Percentiles rank a stretch among this genome's conserved stretches.
Evolutionary conservation across 306 rosid species (phyloP).

Genomic region (Astragalus membranaceus): DNA sequence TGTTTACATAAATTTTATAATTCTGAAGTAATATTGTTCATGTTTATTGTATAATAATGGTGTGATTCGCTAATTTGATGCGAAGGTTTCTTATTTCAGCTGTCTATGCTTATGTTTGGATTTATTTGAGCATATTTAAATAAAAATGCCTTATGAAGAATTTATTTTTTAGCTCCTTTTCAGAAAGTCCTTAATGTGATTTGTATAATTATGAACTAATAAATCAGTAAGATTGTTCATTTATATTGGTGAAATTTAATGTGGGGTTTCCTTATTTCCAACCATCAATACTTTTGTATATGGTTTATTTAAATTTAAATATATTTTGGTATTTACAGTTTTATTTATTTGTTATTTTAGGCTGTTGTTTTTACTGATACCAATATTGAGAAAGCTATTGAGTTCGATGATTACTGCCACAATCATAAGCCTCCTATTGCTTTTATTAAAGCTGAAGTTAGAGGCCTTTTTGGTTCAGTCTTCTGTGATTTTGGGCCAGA

Average conservation of each 20-base stretch:
- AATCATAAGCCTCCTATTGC: conserved; percentile 83
- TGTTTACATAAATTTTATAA: neutral
- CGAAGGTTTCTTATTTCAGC: neutral
- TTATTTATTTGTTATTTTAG: conserved; percentile 33
- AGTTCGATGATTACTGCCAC: conserved; percentile 75
- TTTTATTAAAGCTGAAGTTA: conserved; percentile 84
- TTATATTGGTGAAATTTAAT: neutral
- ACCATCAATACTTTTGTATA: neutral
- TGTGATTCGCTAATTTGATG: neutral
- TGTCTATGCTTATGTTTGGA: neutral
- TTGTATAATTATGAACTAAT: neutral
- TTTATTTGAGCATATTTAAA: neutral
- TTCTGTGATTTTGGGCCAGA: conserved; percentile 96
- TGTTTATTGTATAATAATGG: neutral
- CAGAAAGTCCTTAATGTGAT: neutral
- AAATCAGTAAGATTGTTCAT: too few relatives aligned
- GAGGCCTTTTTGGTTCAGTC: conserved; percentile 90
- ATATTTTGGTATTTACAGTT: neutral
- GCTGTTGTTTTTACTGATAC: conserved; percentile 81
- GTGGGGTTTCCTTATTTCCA: neutral
- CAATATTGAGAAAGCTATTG: conserved; percentile 63
- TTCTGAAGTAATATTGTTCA: neutral
- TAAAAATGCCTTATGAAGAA: neutral
- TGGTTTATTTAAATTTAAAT: neutral
- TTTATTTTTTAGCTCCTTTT: neutral